phyloP scores from a whole-genome alignment of 2,329 filamentous ascomycete genomes.

The Xylariaceae sp. region DNA sequence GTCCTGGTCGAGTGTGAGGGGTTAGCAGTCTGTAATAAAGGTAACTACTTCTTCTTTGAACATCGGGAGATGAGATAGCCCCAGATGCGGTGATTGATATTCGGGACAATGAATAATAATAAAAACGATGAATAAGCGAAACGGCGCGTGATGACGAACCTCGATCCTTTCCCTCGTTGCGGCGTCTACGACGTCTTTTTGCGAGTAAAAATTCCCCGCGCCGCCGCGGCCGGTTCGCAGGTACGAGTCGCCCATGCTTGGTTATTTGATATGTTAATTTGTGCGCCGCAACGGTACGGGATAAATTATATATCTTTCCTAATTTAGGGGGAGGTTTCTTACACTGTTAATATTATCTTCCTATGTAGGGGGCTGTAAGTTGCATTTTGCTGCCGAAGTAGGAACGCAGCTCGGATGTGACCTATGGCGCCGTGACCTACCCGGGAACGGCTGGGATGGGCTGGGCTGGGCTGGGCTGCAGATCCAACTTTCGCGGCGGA shows the following conservation, averaged over 20 bases:
- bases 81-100: background rate
- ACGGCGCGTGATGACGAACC: constrained; percentile 28
- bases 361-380: no score
- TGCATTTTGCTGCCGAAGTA: no score
- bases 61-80: background rate
- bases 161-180: constrained; percentile 35
- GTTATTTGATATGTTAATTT: background rate
- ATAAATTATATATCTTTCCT: background rate
- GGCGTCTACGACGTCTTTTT: constrained; percentile 56
- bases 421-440: constrained; percentile 9
- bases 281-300: background rate
- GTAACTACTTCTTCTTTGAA: no score
- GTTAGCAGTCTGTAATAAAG: background rate
- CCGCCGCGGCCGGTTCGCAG: constrained; percentile 65
- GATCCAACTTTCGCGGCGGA: background rate
- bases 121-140: constrained; percentile 16
- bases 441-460: constrained; percentile 7
- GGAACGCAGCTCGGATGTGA: no score
- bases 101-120: background rate
- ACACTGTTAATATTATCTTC: no score
- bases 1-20: constrained; percentile 32
- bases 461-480: background rate
- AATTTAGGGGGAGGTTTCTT: no score
- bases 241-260: constrained; percentile 49
- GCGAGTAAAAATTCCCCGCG: constrained; percentile 66